These are phyloP conservation scores for Rhizopogon vulgaris DNA, from an alignment of 768 basidiomycete genomes.

Conservation along the genomic window DNA sequence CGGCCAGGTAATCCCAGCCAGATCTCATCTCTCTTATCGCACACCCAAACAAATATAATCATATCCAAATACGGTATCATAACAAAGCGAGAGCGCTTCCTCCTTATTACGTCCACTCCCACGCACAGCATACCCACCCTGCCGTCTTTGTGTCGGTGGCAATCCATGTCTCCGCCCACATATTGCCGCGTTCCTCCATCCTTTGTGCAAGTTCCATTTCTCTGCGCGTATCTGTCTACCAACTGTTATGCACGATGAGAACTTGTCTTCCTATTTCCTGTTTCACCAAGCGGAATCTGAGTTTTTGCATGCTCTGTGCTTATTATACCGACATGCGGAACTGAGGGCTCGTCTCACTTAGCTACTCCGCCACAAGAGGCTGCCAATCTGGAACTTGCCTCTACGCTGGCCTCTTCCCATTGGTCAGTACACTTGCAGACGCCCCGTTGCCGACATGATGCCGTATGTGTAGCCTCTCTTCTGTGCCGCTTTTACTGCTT, in stretches of 20 bases:
- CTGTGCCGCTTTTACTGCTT: neutral
- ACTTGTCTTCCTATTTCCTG: too few relatives aligned
- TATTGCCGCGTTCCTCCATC: too few relatives aligned
- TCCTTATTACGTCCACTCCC: constrained; percentile 27
- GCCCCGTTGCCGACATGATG: neutral
- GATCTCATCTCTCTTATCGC: constrained; percentile 26
- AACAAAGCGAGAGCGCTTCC: constrained; percentile 7
- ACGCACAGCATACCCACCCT: constrained; percentile 23
- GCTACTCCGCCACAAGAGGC: neutral
- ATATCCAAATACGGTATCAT: constrained; percentile 21
- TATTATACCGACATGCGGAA: constrained; percentile 4
- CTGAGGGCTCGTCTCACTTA: constrained; percentile 12
- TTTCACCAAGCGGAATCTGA: too few relatives aligned
- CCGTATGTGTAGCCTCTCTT: neutral
- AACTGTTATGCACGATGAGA: too few relatives aligned
- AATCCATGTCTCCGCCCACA: neutral
- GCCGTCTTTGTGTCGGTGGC: constrained; percentile 5
- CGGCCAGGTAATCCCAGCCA: constrained; percentile 4
- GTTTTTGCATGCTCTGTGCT: too few relatives aligned
- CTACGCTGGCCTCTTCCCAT: neutral
- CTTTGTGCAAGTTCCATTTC: too few relatives aligned
- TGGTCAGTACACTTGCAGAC: neutral
- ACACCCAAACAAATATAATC: constrained; percentile 7
- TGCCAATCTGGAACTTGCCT: neutral
- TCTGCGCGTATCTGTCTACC: too few relatives aligned